These are phyloP conservation scores for Aurinia saxatilis DNA, from an alignment of 345 rosid species.

Conservation along the genomic window DNA sequence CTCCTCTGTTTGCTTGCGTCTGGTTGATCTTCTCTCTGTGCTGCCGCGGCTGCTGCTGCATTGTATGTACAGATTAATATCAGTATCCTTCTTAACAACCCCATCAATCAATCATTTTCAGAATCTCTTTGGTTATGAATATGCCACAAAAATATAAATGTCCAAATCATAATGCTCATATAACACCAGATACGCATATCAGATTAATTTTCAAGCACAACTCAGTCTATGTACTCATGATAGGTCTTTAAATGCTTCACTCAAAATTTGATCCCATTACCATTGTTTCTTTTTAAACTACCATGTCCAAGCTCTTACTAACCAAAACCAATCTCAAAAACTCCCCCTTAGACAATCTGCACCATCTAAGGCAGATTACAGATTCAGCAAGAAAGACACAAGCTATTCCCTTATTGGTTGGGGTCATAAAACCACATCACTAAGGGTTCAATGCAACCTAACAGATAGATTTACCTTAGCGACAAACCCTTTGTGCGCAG, in stretches of 20 bases:
- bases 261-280: not conserved
- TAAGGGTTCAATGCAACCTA: not conserved
- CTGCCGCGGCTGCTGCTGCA: conserved; percentile 24
- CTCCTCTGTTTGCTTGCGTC: conserved; percentile 22
- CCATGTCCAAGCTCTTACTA: not conserved
- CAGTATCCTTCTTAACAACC: not conserved
- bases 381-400: not conserved
- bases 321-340: not conserved
- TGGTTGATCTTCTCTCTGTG: conserved; percentile 25
- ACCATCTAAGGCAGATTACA: not conserved
- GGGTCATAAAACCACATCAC: not conserved
- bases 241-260: not conserved
- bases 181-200: not conserved
- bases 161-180: not conserved
- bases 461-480: conserved; percentile 44
- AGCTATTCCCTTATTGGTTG: not conserved
- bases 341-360: not conserved
- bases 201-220: not conserved
- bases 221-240: too few species aligned
- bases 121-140: not conserved
- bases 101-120: not conserved
- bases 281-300: conserved; percentile 3
- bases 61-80: not conserved
- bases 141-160: not conserved
- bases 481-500: conserved; percentile 17